A percentile compares a stretch with the other conserved stretches of the same genome.
These are phyloP conservation scores for Colletotrichum sp. DNA, from an alignment of 2,329 filamentous ascomycete species.

Conservation along the genomic window DNA sequence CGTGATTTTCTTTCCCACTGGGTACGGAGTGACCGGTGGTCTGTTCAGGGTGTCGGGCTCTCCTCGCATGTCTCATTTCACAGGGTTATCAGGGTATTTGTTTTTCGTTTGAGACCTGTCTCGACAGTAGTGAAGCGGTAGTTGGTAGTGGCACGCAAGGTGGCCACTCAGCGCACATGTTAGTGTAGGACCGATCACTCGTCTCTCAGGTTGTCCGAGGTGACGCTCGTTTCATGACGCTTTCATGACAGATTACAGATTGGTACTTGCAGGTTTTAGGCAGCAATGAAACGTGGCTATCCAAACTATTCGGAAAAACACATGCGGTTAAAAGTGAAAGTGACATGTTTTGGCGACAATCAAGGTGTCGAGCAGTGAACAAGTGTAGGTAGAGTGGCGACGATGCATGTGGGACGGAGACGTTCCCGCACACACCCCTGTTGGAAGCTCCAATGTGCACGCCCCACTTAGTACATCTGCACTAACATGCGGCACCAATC, in stretches of 20 bases:
- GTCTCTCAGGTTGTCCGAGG: constrained; percentile 6
- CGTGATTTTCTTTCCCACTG: neutral
- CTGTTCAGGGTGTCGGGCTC: constrained; percentile 5
- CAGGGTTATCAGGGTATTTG: constrained; percentile 5
- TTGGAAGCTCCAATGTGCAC: constrained; percentile 5
- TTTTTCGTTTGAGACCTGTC: constrained; percentile 2
- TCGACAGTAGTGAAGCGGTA: neutral
- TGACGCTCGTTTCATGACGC: constrained; percentile 12
- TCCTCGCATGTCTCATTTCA: constrained; percentile 14
- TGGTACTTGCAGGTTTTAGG: constrained; percentile 22
- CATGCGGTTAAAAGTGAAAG: neutral
- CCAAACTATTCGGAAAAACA: neutral
- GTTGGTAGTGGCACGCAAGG: neutral
- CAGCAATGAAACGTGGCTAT: constrained; percentile 2
- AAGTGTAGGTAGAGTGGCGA: neutral
- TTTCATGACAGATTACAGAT: constrained; percentile 21
- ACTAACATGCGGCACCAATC: constrained; percentile 18
- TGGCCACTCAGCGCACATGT: neutral
- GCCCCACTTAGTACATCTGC: neutral
- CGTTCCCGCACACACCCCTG: neutral
- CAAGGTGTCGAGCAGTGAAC: neutral
- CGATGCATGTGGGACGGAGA: neutral
- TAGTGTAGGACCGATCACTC: neutral
- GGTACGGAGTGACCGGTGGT: constrained; percentile 15
- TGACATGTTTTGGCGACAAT: neutral